Evolutionary conservation across 306 rosid species (phyloP), one percentile per base, ranked within the genome.

Genomic region (Vigna unguiculata): DNA sequence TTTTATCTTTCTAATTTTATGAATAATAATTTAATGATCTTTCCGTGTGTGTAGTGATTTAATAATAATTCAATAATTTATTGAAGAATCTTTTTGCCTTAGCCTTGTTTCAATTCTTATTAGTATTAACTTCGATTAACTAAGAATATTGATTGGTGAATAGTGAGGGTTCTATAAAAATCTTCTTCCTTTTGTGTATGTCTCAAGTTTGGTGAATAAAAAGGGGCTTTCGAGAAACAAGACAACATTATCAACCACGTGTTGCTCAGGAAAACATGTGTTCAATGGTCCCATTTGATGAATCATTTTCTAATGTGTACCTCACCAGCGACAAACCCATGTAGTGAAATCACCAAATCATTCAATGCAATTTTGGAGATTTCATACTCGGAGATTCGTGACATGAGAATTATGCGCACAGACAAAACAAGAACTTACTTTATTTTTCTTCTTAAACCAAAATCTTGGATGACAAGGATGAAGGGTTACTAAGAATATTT

Each of bases 231-330:
- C 51, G 48, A 62, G 55, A 47, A 49, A 62, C 67, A 51, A 62
- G 60, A 72, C 67, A 71, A 72, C 74, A 62, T 71, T 1, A 71
- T 52, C 32, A 20, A 74, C 70, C 80, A 80, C 84, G 76, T 74
- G 84, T 57, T 54, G 36, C 80, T 69, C 47, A 6, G 15, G 25
- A 28, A 65, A 73, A 80, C 80, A 46, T 46, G 75, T 34, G 69
- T 65, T 20, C 63, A 54, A 55, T 80, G 69, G 79, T 47, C 83
- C 52, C 62, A 60, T 61, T 70, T 61, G 28, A 21, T 59, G 77
- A 70, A 69, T 32, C 52, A 53, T 41, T 69, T 69, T 69, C 43
- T 47, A 32, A 58, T 58, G 28, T 68, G 17, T 12, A 43, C 28
- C 48, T 48, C 30, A 19, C 1, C 8, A 24, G 54, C 48, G 75